A percentile compares a stretch with the other conserved stretches of the same genome.
Conservation (phyloP, 2,329 filamentous ascomycete genomes). For the Diplocarpon mali region DNA sequence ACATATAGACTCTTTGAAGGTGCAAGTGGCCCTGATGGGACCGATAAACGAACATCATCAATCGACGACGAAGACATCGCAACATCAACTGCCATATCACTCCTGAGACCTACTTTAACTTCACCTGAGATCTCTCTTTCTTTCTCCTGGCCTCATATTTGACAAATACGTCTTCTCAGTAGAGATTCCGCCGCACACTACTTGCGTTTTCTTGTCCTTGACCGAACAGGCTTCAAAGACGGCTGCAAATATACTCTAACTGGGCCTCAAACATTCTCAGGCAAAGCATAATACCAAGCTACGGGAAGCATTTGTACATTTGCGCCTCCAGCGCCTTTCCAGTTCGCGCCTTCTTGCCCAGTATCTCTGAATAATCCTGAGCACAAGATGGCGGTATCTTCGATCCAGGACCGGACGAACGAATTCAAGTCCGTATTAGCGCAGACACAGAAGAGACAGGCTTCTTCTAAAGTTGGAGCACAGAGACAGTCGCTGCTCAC, state of each 20-base stretch:
- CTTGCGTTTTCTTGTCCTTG: conserved; percentile 9
- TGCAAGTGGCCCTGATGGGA: too few species aligned
- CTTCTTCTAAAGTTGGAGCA: conserved; percentile 62
- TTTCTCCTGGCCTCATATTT: background rate
- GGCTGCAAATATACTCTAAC: background rate
- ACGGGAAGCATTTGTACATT: background rate
- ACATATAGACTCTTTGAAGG: too few species aligned
- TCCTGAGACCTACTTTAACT: background rate
- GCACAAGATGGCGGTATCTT: conserved; percentile 48
- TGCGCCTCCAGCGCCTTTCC: background rate
- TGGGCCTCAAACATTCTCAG: conserved; percentile 7
- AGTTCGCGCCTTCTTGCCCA: background rate
- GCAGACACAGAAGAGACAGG: conserved; percentile 72
- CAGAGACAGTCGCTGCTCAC: conserved; percentile 73
- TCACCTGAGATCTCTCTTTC: background rate
- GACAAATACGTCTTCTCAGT: conserved; percentile 10
- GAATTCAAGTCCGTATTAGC: conserved; percentile 90
- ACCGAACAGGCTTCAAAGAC: conserved; percentile 2
- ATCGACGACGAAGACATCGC: too few species aligned
- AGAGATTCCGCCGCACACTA: conserved; percentile 16
- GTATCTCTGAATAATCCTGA: too few species aligned
- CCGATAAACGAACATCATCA: too few species aligned
- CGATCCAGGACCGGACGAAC: conserved; percentile 91
- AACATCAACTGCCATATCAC: conserved; percentile 13
- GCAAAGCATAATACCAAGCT: background rate